Evolutionary conservation across 345 rosid genomes (phyloP), one percentile per base, ranked within the genome.

Genomic region (Salix koriyanagi): DNA sequence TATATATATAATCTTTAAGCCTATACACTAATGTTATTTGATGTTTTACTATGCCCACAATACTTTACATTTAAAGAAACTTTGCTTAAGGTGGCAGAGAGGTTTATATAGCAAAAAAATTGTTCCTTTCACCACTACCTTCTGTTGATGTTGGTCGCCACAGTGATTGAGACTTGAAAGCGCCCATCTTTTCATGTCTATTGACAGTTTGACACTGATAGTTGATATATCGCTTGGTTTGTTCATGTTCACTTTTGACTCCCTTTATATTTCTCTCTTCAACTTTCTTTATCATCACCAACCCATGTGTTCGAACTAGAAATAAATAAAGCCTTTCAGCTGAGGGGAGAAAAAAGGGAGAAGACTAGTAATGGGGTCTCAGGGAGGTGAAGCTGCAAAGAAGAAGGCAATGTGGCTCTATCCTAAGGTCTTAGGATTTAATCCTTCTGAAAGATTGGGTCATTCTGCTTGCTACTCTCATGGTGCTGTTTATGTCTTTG

Each of bases 111-210:
- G 30, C 39, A 61, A 19, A 71, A 70, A 42, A 44, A 42, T 18
- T 30, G 83, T 79, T 80, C 56, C 75, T 82, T 82, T 77, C 78
- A 78, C 87, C 79, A n/a, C 81, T 61, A 58, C 56, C 71, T 65
- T 79, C 69, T 72, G 79, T 76, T 81, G 84, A 65, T 80, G 89
- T 88, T 88, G 84, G 88, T 86, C 82, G 88, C 85, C 88, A 87
- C 90, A 89, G 89, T 88, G 92, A 83, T 76, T 82, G 71, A 78
- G 90, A 86, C 88, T 85, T 85, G 93, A 91, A 87, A 91, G 93
- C 93, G 75, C 93, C 93, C 90, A 91, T 91, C 93, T 85, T 89
- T 91, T 91, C 95, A 85, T 89, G 95, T 87, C 91, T 67, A 81
- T 76, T 85, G 92, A 90, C 89, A 85, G 76, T 86, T 76, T 85